A percentile compares a stretch with the other conserved stretches of the same genome.
Conservation (phyloP, 345 rosid genomes). For the Salix dunnii region DNA sequence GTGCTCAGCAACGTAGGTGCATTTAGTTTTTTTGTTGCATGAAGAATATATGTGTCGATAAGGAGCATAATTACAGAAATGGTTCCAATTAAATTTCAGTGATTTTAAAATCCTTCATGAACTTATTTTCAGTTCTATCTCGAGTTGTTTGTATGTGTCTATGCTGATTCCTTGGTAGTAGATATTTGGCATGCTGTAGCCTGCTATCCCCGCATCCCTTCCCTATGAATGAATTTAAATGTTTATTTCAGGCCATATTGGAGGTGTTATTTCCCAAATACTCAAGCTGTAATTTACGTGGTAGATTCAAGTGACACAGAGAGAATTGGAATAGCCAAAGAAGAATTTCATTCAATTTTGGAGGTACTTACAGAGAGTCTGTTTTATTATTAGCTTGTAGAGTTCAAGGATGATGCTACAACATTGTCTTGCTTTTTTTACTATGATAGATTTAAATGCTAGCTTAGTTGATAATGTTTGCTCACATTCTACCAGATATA, state of each 20-base stretch:
- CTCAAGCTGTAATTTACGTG: conserved; percentile 75
- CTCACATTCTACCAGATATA: background rate
- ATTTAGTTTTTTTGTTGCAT: background rate
- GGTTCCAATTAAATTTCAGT: background rate
- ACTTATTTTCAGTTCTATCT: background rate
- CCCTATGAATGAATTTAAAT: background rate
- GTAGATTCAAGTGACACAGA: conserved; percentile 80
- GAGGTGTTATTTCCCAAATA: conserved; percentile 83
- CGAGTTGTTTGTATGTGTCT: background rate
- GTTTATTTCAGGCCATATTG: conserved; percentile 61
- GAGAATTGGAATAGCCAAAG: conserved; percentile 66
- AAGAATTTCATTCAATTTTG: conserved; percentile 73
- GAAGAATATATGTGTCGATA: background rate
- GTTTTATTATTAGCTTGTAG: background rate
- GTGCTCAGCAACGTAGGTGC: background rate
- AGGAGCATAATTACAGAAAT: background rate
- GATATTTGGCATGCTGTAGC: background rate
- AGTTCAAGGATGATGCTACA: background rate
- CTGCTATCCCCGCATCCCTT: background rate
- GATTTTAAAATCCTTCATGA: background rate
- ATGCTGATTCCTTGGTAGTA: background rate
- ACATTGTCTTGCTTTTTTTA: background rate
- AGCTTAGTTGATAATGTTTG: background rate
- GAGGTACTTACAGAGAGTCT: conserved; percentile 39
- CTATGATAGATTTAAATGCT: background rate